Percentiles rank a stretch among this genome's conserved stretches.
phyloP scores from a whole-genome alignment of 805 yeast species.

The Yamadazyma nakazawae region DNA sequence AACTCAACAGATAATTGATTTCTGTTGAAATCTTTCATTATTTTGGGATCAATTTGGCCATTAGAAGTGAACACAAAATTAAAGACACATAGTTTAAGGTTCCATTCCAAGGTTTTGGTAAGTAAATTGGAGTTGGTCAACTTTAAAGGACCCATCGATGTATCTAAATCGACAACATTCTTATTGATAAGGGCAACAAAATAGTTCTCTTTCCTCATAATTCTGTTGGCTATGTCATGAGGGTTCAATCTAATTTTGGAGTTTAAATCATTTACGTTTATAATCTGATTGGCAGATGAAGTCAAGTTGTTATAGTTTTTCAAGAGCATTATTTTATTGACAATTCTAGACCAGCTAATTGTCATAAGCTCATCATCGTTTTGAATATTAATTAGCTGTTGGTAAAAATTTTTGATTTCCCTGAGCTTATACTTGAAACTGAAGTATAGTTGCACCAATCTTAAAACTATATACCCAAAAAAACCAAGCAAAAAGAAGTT shows the following conservation, averaged over 20 bases:
- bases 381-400: constrained; percentile 62
- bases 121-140: constrained; percentile 39
- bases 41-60: constrained; percentile 73
- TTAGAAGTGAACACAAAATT: constrained; percentile 80
- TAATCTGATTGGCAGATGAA: constrained; percentile 25
- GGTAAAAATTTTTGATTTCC: constrained; percentile 77
- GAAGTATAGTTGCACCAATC: constrained; percentile 52
- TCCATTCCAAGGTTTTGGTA: constrained; percentile 93
- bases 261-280: constrained; percentile 48
- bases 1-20: constrained; percentile 65
- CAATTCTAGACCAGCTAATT: constrained; percentile 87
- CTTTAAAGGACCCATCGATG: constrained; percentile 23
- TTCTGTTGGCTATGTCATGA: constrained; percentile 90
- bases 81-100: constrained; percentile 79
- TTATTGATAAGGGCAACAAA: constrained; percentile 85
- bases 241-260: constrained; percentile 80
- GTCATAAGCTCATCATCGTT: constrained; percentile 83
- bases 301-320: constrained; percentile 78
- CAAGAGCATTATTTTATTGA: constrained; percentile 66
- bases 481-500: constrained; percentile 66
- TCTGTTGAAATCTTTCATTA: constrained; percentile 70
- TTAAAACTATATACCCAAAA: constrained; percentile 47
- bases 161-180: constrained; percentile 62
- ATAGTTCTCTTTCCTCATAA: constrained; percentile 94
- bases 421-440: constrained; percentile 60